phyloP scores from a whole-genome alignment of 2,329 filamentous ascomycete species.

The Hypoxylon sp. region DNA sequence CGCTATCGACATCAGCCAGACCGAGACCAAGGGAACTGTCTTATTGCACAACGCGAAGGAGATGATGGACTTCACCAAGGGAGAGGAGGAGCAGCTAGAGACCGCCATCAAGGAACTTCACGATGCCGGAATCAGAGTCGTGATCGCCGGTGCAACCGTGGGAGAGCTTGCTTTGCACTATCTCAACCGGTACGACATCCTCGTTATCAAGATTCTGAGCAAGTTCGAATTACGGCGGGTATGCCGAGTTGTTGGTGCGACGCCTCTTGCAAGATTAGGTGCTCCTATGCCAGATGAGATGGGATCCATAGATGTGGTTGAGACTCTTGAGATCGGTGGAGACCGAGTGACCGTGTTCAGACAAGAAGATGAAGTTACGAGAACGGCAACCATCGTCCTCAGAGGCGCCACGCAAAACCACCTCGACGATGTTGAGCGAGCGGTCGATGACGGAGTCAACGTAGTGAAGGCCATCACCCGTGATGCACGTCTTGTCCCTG shows the following conservation, averaged over 20 bases:
- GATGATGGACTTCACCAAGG: constrained; percentile 98
- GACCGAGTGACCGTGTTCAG: constrained; percentile 98
- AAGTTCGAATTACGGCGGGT: constrained; percentile 97
- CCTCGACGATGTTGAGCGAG: constrained; percentile 95
- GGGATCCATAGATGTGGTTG: constrained; percentile 93
- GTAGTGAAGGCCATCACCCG: constrained; percentile 98
- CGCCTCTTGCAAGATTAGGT: constrained; percentile 93
- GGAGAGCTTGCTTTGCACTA: constrained; percentile 98
- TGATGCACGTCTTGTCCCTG: constrained; percentile 90
- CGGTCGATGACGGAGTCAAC: constrained; percentile 98
- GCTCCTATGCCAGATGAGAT: constrained; percentile 99
- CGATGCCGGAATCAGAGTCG: constrained; percentile 91
- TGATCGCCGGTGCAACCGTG: constrained; percentile 92
- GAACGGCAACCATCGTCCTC: constrained; percentile 94
- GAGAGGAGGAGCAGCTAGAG: constrained; percentile 94
- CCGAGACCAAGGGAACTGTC: constrained; percentile 98
- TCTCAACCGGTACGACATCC: constrained; percentile 95
- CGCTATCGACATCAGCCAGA: constrained; percentile 94
- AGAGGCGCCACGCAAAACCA: constrained; percentile 98
- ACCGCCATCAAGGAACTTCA: constrained; percentile 93
- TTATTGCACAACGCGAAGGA: constrained; percentile 97
- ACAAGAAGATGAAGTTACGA: constrained; percentile 92
- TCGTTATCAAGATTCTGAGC: constrained; percentile 96
- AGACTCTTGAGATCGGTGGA: constrained; percentile 97
- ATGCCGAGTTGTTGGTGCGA: constrained; percentile 96